These are phyloP conservation scores for Trichoderma simmonsii DNA, from an alignment of 2,329 filamentous ascomycete species.

Conservation along the genomic window DNA sequence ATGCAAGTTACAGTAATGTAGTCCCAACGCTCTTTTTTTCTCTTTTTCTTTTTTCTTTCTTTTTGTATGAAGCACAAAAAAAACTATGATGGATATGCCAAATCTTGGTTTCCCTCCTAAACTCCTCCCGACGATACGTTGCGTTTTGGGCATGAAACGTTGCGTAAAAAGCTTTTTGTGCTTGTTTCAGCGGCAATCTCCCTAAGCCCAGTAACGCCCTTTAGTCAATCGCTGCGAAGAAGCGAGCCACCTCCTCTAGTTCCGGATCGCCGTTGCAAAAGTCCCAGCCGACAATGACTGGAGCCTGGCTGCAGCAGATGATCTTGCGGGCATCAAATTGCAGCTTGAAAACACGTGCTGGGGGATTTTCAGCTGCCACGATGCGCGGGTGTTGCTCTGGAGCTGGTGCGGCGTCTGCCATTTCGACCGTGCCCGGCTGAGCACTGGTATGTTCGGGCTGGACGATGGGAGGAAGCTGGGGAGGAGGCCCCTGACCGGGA, in stretches of 20 bases:
- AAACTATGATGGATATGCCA: neutral
- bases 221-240: slow-evolving; percentile 65
- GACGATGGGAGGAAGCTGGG: neutral
- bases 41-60: neutral
- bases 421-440: neutral
- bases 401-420: slow-evolving; percentile 14
- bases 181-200: neutral
- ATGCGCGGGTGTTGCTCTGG: slow-evolving; percentile 44
- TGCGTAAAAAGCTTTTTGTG: neutral
- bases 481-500: neutral
- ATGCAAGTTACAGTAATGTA: slow-evolving; percentile 8
- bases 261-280: slow-evolving; percentile 86
- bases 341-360: slow-evolving; percentile 81
- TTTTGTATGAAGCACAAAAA: neutral
- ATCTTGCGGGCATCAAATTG: slow-evolving; percentile 94
- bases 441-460: neutral
- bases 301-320: slow-evolving; percentile 90
- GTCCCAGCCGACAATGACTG: slow-evolving; percentile 94
- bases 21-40: neutral
- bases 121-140: neutral
- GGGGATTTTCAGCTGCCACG: slow-evolving; percentile 43
- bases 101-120: neutral
- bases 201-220: neutral
- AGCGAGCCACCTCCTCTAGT: slow-evolving; percentile 71
- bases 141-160: neutral